phyloP scores from a whole-genome alignment of 2,329 filamentous ascomycete species.

The Cercospora sesami region DNA sequence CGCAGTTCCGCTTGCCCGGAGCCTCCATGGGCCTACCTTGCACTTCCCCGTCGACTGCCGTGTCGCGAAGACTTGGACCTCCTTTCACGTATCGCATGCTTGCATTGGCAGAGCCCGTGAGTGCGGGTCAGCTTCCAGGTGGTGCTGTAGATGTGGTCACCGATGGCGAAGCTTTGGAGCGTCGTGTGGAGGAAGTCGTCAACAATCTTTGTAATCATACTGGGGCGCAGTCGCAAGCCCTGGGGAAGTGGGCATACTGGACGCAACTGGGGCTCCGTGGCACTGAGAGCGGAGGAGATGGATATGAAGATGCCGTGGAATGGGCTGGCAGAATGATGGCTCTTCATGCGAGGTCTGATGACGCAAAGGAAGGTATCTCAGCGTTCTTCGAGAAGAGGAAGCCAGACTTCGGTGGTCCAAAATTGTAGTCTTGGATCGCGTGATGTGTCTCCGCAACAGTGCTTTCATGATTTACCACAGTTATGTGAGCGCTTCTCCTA shows the following conservation, averaged over 20 bases:
- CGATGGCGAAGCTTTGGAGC: slow-evolving; percentile 20
- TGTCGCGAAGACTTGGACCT: slow-evolving; percentile 19
- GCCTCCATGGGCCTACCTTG: slow-evolving; percentile 25
- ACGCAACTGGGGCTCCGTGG: slow-evolving; percentile 21
- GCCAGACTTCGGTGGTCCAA: slow-evolving; percentile 4
- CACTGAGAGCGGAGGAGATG: slow-evolving; percentile 17
- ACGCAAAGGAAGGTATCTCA: slow-evolving; percentile 22
- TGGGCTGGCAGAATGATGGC: slow-evolving; percentile 26
- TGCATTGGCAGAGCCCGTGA: slow-evolving; percentile 21
- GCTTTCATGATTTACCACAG: neutral
- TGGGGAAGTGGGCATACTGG: slow-evolving; percentile 27
- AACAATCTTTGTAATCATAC: slow-evolving; percentile 14
- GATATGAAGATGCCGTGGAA: slow-evolving; percentile 24
- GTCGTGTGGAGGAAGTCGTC: slow-evolving; percentile 15
- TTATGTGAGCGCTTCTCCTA: neutral
- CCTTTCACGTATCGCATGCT: slow-evolving; percentile 26
- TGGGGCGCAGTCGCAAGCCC: slow-evolving; percentile 22
- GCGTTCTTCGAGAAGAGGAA: slow-evolving; percentile 22
- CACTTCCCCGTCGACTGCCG: slow-evolving; percentile 23
- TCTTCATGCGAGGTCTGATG: slow-evolving; percentile 21
- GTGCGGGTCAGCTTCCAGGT: slow-evolving; percentile 22
- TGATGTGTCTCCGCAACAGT: neutral
- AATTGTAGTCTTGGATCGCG: neutral
- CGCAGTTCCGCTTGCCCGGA: slow-evolving; percentile 23
- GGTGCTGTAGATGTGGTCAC: slow-evolving; percentile 24